A percentile compares a stretch with the other conserved stretches of the same genome.
phyloP scores from a whole-genome alignment of 176 grass and related monocot genomes.

The Thinopyrum elongatum region DNA sequence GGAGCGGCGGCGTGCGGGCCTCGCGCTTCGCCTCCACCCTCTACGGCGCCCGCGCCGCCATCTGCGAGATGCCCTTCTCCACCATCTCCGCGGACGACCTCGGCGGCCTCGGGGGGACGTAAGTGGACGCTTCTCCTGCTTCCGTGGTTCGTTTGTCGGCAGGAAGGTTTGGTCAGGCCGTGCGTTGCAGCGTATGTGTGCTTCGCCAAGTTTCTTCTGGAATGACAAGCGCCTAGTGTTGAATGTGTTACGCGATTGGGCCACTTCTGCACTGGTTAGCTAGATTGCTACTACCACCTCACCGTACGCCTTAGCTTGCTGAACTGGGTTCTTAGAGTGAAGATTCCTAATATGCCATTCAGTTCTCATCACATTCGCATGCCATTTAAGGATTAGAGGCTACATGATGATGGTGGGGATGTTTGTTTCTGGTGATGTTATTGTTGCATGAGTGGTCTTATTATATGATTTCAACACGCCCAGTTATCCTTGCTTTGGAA shows the following conservation, averaged over 20 bases:
- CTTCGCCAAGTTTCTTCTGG: background rate
- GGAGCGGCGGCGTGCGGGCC: conserved; percentile 87
- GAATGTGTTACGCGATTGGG: background rate
- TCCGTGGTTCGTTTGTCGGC: background rate
- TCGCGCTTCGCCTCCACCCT: conserved; percentile 82
- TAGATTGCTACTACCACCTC: background rate
- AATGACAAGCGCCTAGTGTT: background rate
- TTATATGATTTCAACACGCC: background rate
- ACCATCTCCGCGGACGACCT: conserved; percentile 64
- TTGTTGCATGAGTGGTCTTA: background rate
- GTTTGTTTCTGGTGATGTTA: background rate
- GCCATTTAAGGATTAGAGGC: background rate
- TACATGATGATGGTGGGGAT: background rate
- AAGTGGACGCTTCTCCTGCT: conserved; percentile 31
- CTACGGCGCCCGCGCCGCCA: conserved; percentile 68
- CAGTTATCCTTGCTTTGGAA: background rate
- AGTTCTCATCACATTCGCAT: background rate
- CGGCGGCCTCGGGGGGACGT: conserved; percentile 92
- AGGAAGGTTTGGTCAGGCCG: background rate
- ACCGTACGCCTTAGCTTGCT: background rate
- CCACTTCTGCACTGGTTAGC: background rate
- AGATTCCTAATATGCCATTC: background rate
- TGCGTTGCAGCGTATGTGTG: background rate
- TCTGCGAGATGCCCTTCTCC: conserved; percentile 91
- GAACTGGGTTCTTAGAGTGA: background rate